Evolutionary conservation across 805 yeast species (phyloP), one percentile per base, ranked within the genome.

Genomic region (Wickerhamiella bombiphila): DNA sequence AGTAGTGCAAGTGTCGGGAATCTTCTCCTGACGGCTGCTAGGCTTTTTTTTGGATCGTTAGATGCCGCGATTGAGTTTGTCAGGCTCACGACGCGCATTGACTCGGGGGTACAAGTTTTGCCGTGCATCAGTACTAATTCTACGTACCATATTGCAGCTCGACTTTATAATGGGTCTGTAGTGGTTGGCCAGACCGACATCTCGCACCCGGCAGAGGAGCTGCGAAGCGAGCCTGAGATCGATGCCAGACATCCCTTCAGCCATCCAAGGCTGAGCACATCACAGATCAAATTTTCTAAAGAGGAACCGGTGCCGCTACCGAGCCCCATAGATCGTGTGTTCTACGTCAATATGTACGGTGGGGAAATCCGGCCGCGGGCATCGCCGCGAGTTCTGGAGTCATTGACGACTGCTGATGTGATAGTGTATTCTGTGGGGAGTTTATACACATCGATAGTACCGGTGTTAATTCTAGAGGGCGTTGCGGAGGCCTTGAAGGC

Each of bases 161-260:
- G 69, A 21, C 61, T 86, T 32, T 60, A 61, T 24, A 70, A 81
- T 55, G 94, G 93, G 2, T 63, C 68, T 3, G 63, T 78, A 2
- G 76, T 86, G 25, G 78, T 86, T 0, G 97, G 97, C 9, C 97
- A 86, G 55, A 77, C 88, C 3, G 94, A 85, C 52, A 86, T 86
- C 8, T 82, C 94, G 1, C 97, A 86, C 57, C 97, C 97, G 1
- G 15, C 33, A 9, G 33, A 16, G 22, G 33, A 13, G 13, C 30
- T 28, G 7, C 13, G 11, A 14, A 16, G 5, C 7, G 8, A 13
- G 33, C 33, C n/a, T 14, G 35, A 65, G 37, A 72, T 72, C 42
- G 83, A 77, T 31, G 76, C 75, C 22, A 72, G 72, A 9, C 72
- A 77, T 3, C 75, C 72, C 40, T 81, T 78, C 51, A 76, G 74